Evolutionary conservation across 164 flowering plant species (phyloP).

Genomic region (Houttuynia cordata): DNA sequence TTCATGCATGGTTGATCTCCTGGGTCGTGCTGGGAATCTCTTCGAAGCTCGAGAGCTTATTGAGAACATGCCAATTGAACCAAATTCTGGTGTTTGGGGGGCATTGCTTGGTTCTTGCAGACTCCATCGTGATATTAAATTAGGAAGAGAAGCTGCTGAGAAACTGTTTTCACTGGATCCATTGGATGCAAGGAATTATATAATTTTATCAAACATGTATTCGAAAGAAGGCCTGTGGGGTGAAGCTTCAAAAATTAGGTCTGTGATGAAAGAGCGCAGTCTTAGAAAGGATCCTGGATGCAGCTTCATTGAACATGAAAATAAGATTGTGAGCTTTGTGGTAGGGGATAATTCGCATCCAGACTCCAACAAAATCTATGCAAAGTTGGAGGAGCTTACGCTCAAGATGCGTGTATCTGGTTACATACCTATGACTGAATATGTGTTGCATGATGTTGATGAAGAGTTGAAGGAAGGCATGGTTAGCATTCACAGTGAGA

Average conservation of each 20-base stretch:
- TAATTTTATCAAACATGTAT: conserved; percentile 20
- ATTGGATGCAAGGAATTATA: conserved; percentile 10
- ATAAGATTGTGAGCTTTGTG: conserved; percentile 8
- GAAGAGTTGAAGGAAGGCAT: conserved; percentile 1
- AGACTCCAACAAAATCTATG: conserved; percentile 7
- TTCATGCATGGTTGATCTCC: conserved; percentile 21
- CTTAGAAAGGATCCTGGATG: conserved; percentile 16
- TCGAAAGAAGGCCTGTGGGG: conserved; percentile 15
- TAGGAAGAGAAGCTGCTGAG: conserved; percentile 11
- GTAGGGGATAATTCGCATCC: conserved; percentile 14
- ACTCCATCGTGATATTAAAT: conserved; percentile 10
- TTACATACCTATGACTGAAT: conserved; percentile 1
- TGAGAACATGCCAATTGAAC: conserved; percentile 10
- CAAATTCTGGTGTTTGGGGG: conserved; percentile 22
- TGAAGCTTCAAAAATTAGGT: conserved; percentile 15
- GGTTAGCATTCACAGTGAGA: conserved; percentile 30
- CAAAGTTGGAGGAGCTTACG: not conserved
- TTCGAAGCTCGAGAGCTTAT: conserved; percentile 15
- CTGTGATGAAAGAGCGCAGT: conserved; percentile 10
- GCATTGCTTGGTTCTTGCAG: conserved; percentile 19
- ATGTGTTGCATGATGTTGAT: conserved; percentile 5
- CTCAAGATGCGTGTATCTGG: conserved; percentile 1
- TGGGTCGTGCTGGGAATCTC: conserved; percentile 14
- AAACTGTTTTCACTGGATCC: conserved; percentile 10
- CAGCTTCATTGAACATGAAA: conserved; percentile 12